phyloP scores from a whole-genome alignment of 2,329 filamentous ascomycete species.

The Xylaria sp. region DNA sequence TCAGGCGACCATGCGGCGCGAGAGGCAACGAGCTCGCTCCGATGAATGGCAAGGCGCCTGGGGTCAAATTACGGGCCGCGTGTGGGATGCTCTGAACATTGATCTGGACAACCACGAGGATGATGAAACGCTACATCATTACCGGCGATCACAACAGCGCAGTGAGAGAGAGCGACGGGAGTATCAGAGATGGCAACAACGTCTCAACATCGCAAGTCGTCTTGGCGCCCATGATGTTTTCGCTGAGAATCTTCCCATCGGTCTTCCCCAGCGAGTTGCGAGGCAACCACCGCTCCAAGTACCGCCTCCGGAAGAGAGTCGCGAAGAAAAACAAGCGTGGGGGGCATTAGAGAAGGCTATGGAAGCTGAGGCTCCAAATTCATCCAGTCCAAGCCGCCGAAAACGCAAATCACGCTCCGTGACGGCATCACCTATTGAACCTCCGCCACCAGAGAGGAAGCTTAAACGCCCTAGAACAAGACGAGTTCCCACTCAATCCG shows the following conservation, averaged over 20 bases:
- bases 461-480: conserved; percentile 88
- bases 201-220: conserved; percentile 82
- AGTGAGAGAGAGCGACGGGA: conserved; percentile 66
- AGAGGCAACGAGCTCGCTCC: conserved; percentile 72
- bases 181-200: conserved; percentile 82
- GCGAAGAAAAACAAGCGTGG: conserved; percentile 88
- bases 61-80: conserved; percentile 70
- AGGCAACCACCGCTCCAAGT: conserved; percentile 64
- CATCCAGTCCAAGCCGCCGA: conserved; percentile 61
- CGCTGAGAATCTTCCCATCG: conserved; percentile 66
- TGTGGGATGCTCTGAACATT: conserved; percentile 75
- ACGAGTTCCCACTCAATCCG: conserved; percentile 65
- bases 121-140: conserved; percentile 67
- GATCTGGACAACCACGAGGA: conserved; percentile 91
- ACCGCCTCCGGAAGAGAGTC: conserved; percentile 71
- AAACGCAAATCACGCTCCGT: conserved; percentile 80
- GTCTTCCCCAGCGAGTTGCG: conserved; percentile 70
- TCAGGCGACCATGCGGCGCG: conserved; percentile 66
- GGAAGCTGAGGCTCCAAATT: conserved; percentile 68
- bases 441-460: conserved; percentile 78
- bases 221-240: conserved; percentile 81
- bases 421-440: conserved; percentile 76
- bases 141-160: conserved; percentile 63
- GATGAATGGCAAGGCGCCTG: conserved; percentile 92
- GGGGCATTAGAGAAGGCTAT: conserved; percentile 88